Evolutionary conservation across 1,139 yeast species (phyloP).

Genomic region (Taiozyma sp.): DNA sequence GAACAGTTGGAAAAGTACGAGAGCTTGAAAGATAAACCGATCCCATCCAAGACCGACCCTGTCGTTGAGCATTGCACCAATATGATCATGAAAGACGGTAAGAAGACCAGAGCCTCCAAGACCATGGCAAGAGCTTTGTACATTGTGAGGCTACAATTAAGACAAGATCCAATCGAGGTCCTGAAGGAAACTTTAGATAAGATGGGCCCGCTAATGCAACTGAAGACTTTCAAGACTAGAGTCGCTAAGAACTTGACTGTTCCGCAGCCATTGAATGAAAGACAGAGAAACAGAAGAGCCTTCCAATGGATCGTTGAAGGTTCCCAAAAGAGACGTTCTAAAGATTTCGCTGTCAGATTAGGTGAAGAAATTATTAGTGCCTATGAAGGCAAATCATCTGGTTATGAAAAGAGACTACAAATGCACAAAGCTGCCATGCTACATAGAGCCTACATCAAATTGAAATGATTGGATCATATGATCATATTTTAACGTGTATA

Average conservation of each 20-base stretch:
- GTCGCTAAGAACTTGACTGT: constrained; percentile 77
- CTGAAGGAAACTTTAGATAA: constrained; percentile 73
- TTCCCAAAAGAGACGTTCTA: constrained; percentile 70
- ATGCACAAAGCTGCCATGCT: constrained; percentile 85
- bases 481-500: neutral
- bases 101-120: constrained; percentile 76
- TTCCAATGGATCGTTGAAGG: constrained; percentile 90
- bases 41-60: constrained; percentile 66
- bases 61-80: constrained; percentile 75
- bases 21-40: constrained; percentile 41
- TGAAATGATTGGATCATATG: constrained; percentile 26
- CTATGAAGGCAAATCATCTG: constrained; percentile 72
- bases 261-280: constrained; percentile 78
- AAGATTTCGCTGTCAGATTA: constrained; percentile 80
- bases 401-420: constrained; percentile 77
- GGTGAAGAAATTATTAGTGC: constrained; percentile 87
- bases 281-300: constrained; percentile 84
- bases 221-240: constrained; percentile 78
- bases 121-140: constrained; percentile 75
- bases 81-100: constrained; percentile 90
- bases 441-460: constrained; percentile 67
- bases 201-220: constrained; percentile 80
- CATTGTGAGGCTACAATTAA: constrained; percentile 65
- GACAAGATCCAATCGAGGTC: constrained; percentile 73
- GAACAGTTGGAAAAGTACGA: constrained; percentile 22